phyloP scores from a whole-genome alignment of 768 basidiomycete species.

The Ramaria sp. region DNA sequence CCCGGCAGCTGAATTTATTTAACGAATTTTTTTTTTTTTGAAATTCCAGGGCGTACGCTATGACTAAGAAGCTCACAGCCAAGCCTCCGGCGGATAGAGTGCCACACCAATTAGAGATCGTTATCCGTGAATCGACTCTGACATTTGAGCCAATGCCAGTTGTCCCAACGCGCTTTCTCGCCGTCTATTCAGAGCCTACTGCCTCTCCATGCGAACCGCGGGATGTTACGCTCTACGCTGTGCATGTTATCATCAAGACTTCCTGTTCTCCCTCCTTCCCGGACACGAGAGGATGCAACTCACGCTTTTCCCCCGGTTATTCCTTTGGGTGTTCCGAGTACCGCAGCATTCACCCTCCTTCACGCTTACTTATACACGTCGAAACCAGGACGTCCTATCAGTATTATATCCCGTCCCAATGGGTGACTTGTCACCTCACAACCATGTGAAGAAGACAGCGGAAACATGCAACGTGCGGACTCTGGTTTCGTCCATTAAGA shows the following conservation, averaged over 20 bases:
- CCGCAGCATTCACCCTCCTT: slow-evolving; percentile 54
- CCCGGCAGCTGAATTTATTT: slow-evolving; percentile 36
- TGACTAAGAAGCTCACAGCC: not conserved
- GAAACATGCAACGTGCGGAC: not conserved
- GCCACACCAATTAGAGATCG: slow-evolving; percentile 35
- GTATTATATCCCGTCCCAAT: slow-evolving; percentile 43
- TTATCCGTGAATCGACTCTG: slow-evolving; percentile 24
- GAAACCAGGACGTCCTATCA: slow-evolving; percentile 42
- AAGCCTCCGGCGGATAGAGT: slow-evolving; percentile 19
- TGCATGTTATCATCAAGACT: slow-evolving; percentile 61
- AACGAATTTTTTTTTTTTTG: not conserved
- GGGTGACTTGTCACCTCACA: not conserved
- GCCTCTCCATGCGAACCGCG: slow-evolving; percentile 14
- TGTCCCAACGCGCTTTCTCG: slow-evolving; percentile 26
- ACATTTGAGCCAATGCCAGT: too few species aligned
- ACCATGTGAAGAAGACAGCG: not conserved
- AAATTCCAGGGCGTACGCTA: not conserved
- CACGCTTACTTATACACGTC: slow-evolving; percentile 60
- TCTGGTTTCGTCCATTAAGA: not conserved
- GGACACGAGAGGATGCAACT: slow-evolving; percentile 14
- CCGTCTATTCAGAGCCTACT: slow-evolving; percentile 14
- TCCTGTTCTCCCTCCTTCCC: slow-evolving; percentile 29
- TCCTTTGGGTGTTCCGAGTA: slow-evolving; percentile 58
- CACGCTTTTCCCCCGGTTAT: slow-evolving; percentile 47
- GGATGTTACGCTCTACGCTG: slow-evolving; percentile 40